A percentile compares a stretch with the other conserved stretches of the same genome.
Conservation (phyloP, 1,139 yeast genomes). For the Candida sojae region DNA sequence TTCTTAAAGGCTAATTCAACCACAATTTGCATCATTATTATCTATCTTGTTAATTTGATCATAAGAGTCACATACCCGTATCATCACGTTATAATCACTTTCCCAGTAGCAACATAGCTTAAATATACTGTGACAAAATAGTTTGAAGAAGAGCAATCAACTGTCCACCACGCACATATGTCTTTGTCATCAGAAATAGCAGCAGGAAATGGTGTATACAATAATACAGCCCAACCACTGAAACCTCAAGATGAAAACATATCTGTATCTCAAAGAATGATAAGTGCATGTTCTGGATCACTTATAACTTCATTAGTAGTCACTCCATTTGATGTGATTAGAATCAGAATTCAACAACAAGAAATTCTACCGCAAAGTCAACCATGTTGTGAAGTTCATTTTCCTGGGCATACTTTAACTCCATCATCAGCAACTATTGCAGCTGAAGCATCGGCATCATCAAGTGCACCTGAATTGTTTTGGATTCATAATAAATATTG, state of each 20-base stretch:
- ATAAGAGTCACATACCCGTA: no score
- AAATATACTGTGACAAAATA: no score
- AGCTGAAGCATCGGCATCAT: slow-evolving; percentile 6
- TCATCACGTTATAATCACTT: no score
- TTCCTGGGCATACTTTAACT: slow-evolving; percentile 11
- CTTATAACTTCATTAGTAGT: slow-evolving; percentile 81
- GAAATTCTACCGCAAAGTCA: slow-evolving; percentile 50
- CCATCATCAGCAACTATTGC: slow-evolving; percentile 5
- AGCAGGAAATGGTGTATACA: slow-evolving; percentile 34
- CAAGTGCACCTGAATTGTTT: slow-evolving; percentile 29
- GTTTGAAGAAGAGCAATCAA: no score
- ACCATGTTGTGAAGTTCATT: slow-evolving; percentile 30
- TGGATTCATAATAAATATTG: slow-evolving; percentile 47
- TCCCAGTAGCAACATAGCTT: no score
- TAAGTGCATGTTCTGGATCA: slow-evolving; percentile 91
- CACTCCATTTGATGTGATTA: slow-evolving; percentile 92
- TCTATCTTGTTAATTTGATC: no score
- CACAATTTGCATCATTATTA: no score
- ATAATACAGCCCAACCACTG: slow-evolving; percentile 15
- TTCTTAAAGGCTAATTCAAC: background rate
- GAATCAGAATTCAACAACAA: slow-evolving; percentile 91
- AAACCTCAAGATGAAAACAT: slow-evolving; percentile 24
- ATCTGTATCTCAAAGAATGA: slow-evolving; percentile 66
- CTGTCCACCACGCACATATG: slow-evolving; percentile 17
- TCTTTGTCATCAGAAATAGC: slow-evolving; percentile 42